phyloP scores from a whole-genome alignment of 345 rosid genomes.

The Durio zibethinus region DNA sequence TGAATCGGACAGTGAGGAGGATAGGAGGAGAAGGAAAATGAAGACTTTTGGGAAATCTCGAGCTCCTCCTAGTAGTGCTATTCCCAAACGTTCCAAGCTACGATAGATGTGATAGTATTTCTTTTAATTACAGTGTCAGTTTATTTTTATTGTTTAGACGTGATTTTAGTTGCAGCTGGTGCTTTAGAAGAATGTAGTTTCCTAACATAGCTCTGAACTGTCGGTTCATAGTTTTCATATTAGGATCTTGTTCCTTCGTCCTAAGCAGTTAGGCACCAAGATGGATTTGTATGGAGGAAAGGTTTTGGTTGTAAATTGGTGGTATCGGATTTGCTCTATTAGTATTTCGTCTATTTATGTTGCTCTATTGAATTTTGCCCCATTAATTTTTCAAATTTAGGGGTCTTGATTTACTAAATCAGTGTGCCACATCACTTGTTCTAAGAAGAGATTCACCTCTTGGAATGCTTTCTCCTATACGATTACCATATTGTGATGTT shows the following conservation, averaged over 20 bases:
- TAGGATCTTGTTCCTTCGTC: not conserved
- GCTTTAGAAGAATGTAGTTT: constrained; percentile 9
- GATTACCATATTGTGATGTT: not conserved
- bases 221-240: not conserved
- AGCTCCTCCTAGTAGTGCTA: constrained; percentile 46
- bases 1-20: constrained; percentile 92
- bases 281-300: constrained; percentile 3
- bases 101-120: constrained; percentile 9
- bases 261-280: not conserved
- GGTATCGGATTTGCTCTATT: not conserved
- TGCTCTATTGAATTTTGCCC: not conserved
- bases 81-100: constrained; percentile 37
- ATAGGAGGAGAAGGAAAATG: constrained; percentile 81
- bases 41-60: constrained; percentile 75
- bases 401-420: constrained; percentile 14
- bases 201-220: not conserved
- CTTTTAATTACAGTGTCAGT: not conserved
- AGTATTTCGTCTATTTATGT: not conserved
- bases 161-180: constrained; percentile 1
- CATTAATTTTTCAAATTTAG: not conserved
- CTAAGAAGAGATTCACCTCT: not conserved
- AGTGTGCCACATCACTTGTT: not conserved
- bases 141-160: not conserved
- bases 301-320: constrained; percentile 8
- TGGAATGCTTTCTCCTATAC: not conserved